Conservation (phyloP, 1,139 yeast species). For the Yamadazyma taylorii region DNA sequence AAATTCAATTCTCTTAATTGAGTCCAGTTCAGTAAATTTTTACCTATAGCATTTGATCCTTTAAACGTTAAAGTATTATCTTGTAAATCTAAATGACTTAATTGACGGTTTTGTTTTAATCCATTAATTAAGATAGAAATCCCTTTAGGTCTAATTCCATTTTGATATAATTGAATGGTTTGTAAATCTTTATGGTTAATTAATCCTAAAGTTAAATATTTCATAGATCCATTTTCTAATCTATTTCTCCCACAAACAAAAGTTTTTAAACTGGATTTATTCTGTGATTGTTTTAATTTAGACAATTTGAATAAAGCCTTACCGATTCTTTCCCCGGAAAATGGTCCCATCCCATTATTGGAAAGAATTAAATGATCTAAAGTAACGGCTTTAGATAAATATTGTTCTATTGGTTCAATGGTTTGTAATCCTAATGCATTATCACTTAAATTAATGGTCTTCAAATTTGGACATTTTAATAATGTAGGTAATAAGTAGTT, state of each 20-base stretch:
- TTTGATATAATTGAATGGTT: slow-evolving; percentile 82
- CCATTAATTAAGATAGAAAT: slow-evolving; percentile 79
- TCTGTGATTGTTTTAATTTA: slow-evolving; percentile 52
- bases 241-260: slow-evolving; percentile 96
- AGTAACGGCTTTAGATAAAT: slow-evolving; percentile 72
- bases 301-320: slow-evolving; percentile 75
- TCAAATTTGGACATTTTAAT: slow-evolving; percentile 64
- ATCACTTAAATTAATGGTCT: slow-evolving; percentile 81
- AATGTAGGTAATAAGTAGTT: slow-evolving; percentile 71
- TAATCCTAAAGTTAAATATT: slow-evolving; percentile 73
- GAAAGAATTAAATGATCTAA: slow-evolving; percentile 84
- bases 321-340: slow-evolving; percentile 94
- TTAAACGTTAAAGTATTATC: slow-evolving; percentile 89
- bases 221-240: slow-evolving; percentile 89
- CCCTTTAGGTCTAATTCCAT: slow-evolving; percentile 95
- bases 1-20: slow-evolving; percentile 73
- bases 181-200: slow-evolving; percentile 72
- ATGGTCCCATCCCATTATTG: slow-evolving; percentile 97
- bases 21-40: slow-evolving; percentile 43
- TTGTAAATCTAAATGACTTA: slow-evolving; percentile 80
- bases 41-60: slow-evolving; percentile 56
- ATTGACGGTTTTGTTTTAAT: slow-evolving; percentile 55
- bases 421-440: slow-evolving; percentile 97
- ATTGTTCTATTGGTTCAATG: slow-evolving; percentile 82
- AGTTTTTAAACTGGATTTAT: slow-evolving; percentile 59